Conservation (phyloP, 345 rosid species). For the Salix brachista region DNA sequence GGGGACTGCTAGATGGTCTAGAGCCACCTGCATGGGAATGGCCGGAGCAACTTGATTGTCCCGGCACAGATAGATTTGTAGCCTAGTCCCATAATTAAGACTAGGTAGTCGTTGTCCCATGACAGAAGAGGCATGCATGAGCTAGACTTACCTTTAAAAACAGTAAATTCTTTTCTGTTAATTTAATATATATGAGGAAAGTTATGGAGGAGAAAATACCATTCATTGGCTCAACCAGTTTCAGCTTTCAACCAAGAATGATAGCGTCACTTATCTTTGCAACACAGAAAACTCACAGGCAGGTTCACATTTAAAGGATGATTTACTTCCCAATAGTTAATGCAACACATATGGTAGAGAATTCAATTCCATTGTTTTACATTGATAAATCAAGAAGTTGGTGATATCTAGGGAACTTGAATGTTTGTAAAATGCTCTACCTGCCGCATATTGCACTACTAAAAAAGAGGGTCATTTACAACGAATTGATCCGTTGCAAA, state of each 20-base stretch:
- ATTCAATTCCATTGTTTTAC: not conserved
- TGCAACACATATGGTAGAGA: not conserved
- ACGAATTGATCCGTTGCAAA: too few species aligned
- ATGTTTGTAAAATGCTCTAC: not conserved
- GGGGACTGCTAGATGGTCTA: conserved; percentile 32
- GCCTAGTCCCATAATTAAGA: not conserved
- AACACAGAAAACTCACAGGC: not conserved
- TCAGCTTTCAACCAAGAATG: not conserved
- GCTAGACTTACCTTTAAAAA: not conserved
- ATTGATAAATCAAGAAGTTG: not conserved
- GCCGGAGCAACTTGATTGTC: conserved; percentile 44
- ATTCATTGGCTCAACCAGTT: not conserved
- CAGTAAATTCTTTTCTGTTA: conserved; percentile 7
- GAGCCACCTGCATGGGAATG: conserved; percentile 45
- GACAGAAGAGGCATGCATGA: not conserved
- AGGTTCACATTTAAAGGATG: not conserved
- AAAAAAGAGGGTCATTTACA: too few species aligned
- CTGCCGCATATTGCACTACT: too few species aligned
- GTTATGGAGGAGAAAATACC: not conserved
- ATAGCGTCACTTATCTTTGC: not conserved
- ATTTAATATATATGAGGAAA: not conserved
- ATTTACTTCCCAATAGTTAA: not conserved
- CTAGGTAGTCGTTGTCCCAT: conserved; percentile 1
- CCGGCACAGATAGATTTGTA: not conserved
- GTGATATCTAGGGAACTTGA: not conserved